These are phyloP conservation scores for Cordia subcordata DNA, from an alignment of 257 asterid species.

Conservation along the genomic window DNA sequence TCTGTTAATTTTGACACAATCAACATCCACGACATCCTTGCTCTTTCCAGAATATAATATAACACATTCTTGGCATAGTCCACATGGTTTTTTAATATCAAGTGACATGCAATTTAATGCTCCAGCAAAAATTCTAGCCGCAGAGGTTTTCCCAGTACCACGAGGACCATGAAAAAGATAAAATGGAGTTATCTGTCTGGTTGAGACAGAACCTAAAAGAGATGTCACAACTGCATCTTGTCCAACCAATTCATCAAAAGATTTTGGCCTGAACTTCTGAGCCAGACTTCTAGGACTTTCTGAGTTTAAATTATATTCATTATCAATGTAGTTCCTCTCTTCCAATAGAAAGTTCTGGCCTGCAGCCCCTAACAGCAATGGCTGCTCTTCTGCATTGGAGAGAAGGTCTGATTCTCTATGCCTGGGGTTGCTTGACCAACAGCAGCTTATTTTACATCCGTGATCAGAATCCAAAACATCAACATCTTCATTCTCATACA, in stretches of 20 bases:
- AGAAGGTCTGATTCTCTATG: conserved; percentile 36
- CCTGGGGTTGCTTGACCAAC: conserved; percentile 65
- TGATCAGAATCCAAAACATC: conserved; percentile 44
- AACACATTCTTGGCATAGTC: conserved; percentile 67
- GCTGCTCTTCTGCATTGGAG: conserved; percentile 41
- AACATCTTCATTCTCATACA: conserved; percentile 38
- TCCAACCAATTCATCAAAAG: conserved; percentile 73
- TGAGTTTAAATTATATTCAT: conserved; percentile 23
- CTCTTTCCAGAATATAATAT: conserved; percentile 66
- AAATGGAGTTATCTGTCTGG: conserved; percentile 40
- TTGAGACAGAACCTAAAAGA: conserved; percentile 54
- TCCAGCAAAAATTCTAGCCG: conserved; percentile 83
- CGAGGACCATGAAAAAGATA: conserved; percentile 85
- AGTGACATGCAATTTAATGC: conserved; percentile 72
- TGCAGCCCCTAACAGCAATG: conserved; percentile 39
- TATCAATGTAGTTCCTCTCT: conserved; percentile 17
- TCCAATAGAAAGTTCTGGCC: conserved; percentile 16
- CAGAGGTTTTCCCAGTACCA: conserved; percentile 88
- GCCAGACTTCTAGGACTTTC: conserved; percentile 59
- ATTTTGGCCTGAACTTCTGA: conserved; percentile 67
- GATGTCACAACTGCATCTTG: conserved; percentile 54
- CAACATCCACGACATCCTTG: conserved; percentile 60
- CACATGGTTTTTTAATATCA: conserved; percentile 60
- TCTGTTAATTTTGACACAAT: conserved; percentile 51
- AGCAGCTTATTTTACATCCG: conserved; percentile 75